Base-by-base conservation (phyloP, 345 rosid genomes). In the Salix suchowensis region DNA sequence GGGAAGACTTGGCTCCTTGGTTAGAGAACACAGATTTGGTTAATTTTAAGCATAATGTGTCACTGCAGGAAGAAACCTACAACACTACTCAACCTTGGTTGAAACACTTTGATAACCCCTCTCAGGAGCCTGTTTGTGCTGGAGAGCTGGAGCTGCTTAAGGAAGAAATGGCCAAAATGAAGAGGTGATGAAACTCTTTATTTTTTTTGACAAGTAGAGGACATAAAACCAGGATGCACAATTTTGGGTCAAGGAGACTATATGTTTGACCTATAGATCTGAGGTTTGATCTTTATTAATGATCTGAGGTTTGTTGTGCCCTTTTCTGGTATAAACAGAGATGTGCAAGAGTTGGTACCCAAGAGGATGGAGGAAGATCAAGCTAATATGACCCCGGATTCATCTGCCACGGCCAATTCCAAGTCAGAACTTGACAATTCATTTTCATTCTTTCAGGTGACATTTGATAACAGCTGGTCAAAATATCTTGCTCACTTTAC, bases 1-100 rank as follows among this genome's bases (percentile, higher is more conserved):
- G 84, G 68, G 91, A 85, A 62, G 94, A 82, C 74, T 79, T 92
- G 39, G 88, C 78, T 61, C 89, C 88, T 72, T 86, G 91, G 93
- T 68, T 90, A 61, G 92, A 79, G 72, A 82, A 67, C 73, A 67
- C 78, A 24, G 91, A 89, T 75, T 80, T 80, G 26, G 82, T 79
- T 48, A 85, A 87, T 81, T 76, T 74, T 52, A 82, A 84, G 72
- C 84, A 84, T 74, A 84, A 78, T 26, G 72, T 79, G 68, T 74
- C 70, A 13, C 68, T 77, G 77, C 88, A 83, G 34, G 90, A 87
- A 42, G 90, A 87, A 72, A 77, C 80, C 24, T 84, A 74, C 75
- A 73, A 83, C 26, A 67, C 79, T 19, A 72, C 81, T 24, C 77
- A 77, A 37, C 82, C 90, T 65, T 83, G 77, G 80, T 74, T 78